A percentile compares a stretch with the other conserved stretches of the same genome.
These are phyloP conservation scores for Dactylellina haptotyla DNA, from an alignment of 2,329 filamentous ascomycete genomes.

Conservation along the genomic window DNA sequence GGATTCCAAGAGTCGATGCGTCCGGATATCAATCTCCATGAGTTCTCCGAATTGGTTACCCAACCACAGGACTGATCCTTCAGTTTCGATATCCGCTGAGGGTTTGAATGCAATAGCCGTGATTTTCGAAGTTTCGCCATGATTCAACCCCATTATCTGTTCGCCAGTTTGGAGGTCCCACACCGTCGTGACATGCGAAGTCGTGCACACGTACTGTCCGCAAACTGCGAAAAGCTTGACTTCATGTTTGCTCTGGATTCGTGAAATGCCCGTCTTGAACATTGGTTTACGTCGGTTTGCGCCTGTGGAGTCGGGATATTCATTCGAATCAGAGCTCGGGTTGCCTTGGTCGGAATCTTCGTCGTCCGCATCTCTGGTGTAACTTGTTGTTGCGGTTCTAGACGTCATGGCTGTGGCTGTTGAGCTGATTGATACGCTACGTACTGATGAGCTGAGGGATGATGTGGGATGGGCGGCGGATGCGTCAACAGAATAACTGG, in stretches of 20 bases:
- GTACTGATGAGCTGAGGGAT: slow-evolving; percentile 30
- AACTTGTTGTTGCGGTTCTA: slow-evolving; percentile 28
- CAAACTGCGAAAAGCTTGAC: slow-evolving; percentile 86
- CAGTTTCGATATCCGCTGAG: slow-evolving; percentile 77
- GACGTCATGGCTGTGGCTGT: slow-evolving; percentile 29
- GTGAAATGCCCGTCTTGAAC: slow-evolving; percentile 75
- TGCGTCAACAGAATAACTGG: slow-evolving; percentile 35
- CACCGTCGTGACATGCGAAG: slow-evolving; percentile 83
- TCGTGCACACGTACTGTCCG: slow-evolving; percentile 85
- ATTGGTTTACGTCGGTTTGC: slow-evolving; percentile 84
- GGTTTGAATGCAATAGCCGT: slow-evolving; percentile 88
- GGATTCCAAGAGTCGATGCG: slow-evolving; percentile 74
- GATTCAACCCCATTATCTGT: slow-evolving; percentile 79
- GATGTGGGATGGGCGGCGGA: slow-evolving; percentile 6
- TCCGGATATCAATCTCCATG: slow-evolving; percentile 83
- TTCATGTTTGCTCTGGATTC: slow-evolving; percentile 87
- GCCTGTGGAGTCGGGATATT: slow-evolving; percentile 85
- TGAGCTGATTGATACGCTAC: slow-evolving; percentile 42
- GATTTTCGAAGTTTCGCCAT: slow-evolving; percentile 85
- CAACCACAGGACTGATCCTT: slow-evolving; percentile 86
- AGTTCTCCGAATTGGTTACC: slow-evolving; percentile 89
- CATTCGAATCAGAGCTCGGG: slow-evolving; percentile 66
- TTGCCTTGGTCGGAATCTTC: slow-evolving; percentile 69
- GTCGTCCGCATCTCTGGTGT: slow-evolving; percentile 54
- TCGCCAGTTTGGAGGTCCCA: slow-evolving; percentile 89